Percentiles rank a stretch among this genome's conserved stretches.
phyloP scores from a whole-genome alignment of 306 rosid genomes.

The Malus sylvestris region DNA sequence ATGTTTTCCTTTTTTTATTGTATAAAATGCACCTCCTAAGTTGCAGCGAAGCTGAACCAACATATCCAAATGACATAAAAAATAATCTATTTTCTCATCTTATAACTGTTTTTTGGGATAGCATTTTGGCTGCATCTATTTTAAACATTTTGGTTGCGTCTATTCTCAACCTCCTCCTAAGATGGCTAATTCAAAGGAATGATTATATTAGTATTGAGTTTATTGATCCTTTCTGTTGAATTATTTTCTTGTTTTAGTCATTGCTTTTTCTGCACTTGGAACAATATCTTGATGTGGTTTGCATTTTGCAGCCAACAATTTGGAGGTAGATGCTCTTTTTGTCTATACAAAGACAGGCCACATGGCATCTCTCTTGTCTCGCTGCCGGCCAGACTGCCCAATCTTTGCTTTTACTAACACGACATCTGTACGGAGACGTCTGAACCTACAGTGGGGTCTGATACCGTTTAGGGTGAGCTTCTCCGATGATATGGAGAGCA shows the following conservation, averaged over 20 bases:
- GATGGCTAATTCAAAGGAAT: not conserved
- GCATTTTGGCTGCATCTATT: not conserved
- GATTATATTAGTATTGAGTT: not conserved
- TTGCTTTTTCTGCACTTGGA: not conserved
- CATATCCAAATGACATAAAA: not conserved
- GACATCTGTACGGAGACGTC: constrained; percentile 74
- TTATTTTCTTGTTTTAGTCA: not conserved
- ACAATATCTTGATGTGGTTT: constrained; percentile 6
- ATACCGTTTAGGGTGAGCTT: constrained; percentile 92
- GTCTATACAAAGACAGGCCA: constrained; percentile 90
- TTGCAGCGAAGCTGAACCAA: no score
- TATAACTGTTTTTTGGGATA: not conserved
- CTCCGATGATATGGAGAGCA: constrained; percentile 93
- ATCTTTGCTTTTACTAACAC: constrained; percentile 87
- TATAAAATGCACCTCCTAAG: not conserved
- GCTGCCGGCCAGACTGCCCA: constrained; percentile 97
- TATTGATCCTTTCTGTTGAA: not conserved
- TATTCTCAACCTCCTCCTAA: not conserved
- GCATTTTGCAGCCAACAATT: constrained; percentile 70
- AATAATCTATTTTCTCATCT: not conserved
- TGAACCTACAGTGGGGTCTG: constrained; percentile 98
- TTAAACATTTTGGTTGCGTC: no score
- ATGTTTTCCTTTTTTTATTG: not conserved
- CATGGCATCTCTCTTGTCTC: constrained; percentile 94
- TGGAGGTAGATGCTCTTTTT: constrained; percentile 92